phyloP scores from a whole-genome alignment of 2,329 filamentous ascomycete species.

The Blastomyces gilchristii region DNA sequence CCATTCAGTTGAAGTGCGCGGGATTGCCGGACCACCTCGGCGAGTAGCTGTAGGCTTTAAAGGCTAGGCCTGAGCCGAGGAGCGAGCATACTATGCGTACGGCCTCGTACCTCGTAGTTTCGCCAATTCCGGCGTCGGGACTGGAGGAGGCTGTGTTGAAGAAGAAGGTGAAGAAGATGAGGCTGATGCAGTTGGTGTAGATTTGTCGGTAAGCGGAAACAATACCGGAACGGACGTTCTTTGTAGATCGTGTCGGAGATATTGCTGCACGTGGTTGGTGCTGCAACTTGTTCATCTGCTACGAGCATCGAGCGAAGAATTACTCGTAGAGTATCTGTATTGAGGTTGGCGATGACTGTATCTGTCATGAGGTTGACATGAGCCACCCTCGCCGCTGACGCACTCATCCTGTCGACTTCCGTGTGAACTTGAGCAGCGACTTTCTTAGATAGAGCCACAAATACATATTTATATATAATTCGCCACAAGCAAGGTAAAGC shows the following conservation, averaged over 20 bases:
- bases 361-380: conserved; percentile 15
- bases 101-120: conserved; percentile 3
- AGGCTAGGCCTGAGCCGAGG: conserved; percentile 10
- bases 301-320: conserved; percentile 14
- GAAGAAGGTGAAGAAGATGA: not conserved
- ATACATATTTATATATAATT: too few relatives aligned
- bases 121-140: conserved; percentile 9
- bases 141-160: not conserved
- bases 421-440: not conserved
- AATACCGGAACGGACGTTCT: not conserved
- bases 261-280: conserved; percentile 10
- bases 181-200: not conserved
- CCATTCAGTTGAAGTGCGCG: conserved; percentile 2
- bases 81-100: conserved; percentile 1
- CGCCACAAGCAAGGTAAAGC: too few relatives aligned
- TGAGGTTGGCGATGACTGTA: conserved; percentile 13
- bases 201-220: conserved; percentile 4
- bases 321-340: conserved; percentile 9
- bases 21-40: conserved; percentile 10
- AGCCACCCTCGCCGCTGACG: conserved; percentile 9
- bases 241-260: conserved; percentile 9
- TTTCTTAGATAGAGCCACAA: not conserved
- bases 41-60: conserved; percentile 9
- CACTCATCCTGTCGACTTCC: not conserved
- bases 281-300: conserved; percentile 10